A percentile compares a stretch with the other conserved stretches of the same genome.
These are phyloP conservation scores for Linderina pennispora DNA, from an alignment of 192 early-diverging fungal species.

Conservation along the genomic window DNA sequence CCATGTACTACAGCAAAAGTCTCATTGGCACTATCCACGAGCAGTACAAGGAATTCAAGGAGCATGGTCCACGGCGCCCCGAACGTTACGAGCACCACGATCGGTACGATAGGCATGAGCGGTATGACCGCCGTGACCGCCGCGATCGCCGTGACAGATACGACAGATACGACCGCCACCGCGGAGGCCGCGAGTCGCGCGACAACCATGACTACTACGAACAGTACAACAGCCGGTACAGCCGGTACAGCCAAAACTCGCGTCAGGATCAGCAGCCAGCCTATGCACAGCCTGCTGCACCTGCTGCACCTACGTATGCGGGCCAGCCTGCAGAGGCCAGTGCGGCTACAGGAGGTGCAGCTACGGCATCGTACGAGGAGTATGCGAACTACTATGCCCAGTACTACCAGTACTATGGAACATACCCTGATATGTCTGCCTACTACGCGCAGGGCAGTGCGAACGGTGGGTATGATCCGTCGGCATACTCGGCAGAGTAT, in stretches of 20 bases:
- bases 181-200: no score
- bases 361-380: slow-evolving; percentile 17
- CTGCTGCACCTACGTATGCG: not conserved
- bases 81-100: not conserved
- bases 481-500: not conserved
- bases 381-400: slow-evolving; percentile 34
- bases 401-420: slow-evolving; percentile 45
- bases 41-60: slow-evolving; percentile 59
- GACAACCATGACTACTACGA: no score
- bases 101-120: slow-evolving; percentile 1
- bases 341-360: slow-evolving; percentile 1
- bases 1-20: slow-evolving; percentile 64
- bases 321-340: not conserved
- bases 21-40: slow-evolving; percentile 70
- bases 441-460: slow-evolving; percentile 20
- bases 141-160: not conserved
- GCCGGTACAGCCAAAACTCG: no score
- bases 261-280: no score
- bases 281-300: no score
- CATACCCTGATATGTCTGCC: slow-evolving; percentile 30
- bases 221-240: no score
- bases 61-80: slow-evolving; percentile 6
- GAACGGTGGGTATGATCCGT: not conserved
- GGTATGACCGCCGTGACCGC: slow-evolving; percentile 5
- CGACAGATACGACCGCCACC: slow-evolving; percentile 3